Evolutionary conservation across 2,329 filamentous ascomycete species (phyloP).

Genomic region (Cladophialophora psammophila): DNA sequence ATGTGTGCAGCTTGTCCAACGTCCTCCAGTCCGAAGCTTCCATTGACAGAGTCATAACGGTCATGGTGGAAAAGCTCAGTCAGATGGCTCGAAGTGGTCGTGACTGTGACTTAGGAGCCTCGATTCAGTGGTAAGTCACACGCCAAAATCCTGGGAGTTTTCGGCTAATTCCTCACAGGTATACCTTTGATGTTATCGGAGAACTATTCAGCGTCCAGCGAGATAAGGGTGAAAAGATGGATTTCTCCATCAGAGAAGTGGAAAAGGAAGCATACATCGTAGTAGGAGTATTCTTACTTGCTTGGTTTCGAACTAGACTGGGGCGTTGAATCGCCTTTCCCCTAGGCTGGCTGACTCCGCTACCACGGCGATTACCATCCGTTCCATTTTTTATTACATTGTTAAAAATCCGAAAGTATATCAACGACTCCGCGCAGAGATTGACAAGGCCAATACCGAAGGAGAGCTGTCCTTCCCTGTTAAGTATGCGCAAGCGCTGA

Average conservation of each 20-base stretch:
- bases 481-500: conserved; percentile 30
- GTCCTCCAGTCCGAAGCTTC: conserved; percentile 44
- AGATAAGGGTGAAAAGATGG: conserved; percentile 42
- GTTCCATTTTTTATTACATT: conserved; percentile 50
- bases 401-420: conserved; percentile 51
- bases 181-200: conserved; percentile 55
- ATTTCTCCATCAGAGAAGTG: conserved; percentile 41
- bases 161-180: conserved; percentile 41
- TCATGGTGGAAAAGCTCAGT: conserved; percentile 37
- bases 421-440: conserved; percentile 24
- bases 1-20: conserved; percentile 45
- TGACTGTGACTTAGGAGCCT: conserved; percentile 41
- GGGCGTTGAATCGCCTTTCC: conserved; percentile 6
- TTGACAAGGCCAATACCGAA: conserved; percentile 23
- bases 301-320: too few relatives aligned
- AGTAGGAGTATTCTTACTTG: conserved; percentile 19
- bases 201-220: too few relatives aligned
- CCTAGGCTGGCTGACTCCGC: conserved; percentile 27
- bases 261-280: conserved; percentile 31
- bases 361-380: conserved; percentile 31
- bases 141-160: not conserved
- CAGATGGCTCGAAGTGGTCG: conserved; percentile 31
- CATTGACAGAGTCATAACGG: conserved; percentile 42
- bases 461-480: conserved; percentile 30
- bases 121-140: conserved; percentile 42